Percentiles rank a stretch among this genome's conserved stretches.
Conservation (phyloP, 192 early-diverging fungal genomes). For the Gigaspora rosea region DNA sequence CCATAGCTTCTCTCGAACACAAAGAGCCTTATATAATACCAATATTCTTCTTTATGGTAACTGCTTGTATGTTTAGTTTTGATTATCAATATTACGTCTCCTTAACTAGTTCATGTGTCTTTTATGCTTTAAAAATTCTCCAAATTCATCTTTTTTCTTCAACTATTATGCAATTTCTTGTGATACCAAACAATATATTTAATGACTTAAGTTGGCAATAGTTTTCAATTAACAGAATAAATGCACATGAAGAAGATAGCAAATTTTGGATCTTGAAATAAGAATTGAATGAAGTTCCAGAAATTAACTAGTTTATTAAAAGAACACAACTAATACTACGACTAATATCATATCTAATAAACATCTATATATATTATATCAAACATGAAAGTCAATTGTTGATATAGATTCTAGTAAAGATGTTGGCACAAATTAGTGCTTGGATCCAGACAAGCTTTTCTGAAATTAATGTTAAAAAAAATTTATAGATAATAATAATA, state of each 20-base stretch:
- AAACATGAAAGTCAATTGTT: no score
- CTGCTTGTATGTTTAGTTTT: not conserved
- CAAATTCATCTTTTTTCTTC: slow-evolving; percentile 1
- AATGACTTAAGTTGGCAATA: slow-evolving; percentile 25
- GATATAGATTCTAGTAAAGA: no score
- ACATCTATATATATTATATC: no score
- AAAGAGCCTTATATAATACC: slow-evolving; percentile 22
- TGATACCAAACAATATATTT: slow-evolving; percentile 5
- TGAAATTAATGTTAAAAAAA: no score
- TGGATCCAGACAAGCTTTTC: no score
- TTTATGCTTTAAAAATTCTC: slow-evolving; percentile 24
- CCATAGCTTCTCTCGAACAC: not conserved
- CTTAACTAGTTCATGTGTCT: not conserved
- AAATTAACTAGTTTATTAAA: no score
- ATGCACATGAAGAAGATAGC: not conserved
- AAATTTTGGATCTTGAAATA: not conserved
- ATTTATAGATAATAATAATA: no score
- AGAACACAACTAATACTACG: no score
- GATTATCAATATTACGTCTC: not conserved
- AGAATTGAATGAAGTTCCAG: not conserved
- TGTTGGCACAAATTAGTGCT: no score
- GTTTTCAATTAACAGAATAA: slow-evolving; percentile 13
- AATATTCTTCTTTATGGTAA: slow-evolving; percentile 24
- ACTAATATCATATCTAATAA: no score
- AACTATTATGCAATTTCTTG: not conserved